phyloP scores from a whole-genome alignment of 2,329 filamentous ascomycete species.

The Fusarium austroafricanum region DNA sequence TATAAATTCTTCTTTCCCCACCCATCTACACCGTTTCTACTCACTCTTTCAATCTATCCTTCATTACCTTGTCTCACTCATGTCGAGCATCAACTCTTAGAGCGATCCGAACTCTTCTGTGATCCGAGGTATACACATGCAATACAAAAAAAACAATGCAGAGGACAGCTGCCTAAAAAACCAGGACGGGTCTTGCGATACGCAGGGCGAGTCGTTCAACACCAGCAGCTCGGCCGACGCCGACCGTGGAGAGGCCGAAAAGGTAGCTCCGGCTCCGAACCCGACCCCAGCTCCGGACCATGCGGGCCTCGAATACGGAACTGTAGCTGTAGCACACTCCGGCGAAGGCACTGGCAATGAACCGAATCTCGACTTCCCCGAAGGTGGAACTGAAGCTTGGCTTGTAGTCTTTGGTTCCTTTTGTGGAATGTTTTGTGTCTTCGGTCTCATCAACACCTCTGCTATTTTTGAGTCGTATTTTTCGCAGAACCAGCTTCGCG shows the following conservation, averaged over 20 bases:
- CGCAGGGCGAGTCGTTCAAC: slow-evolving; percentile 23
- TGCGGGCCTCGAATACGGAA: slow-evolving; percentile 21
- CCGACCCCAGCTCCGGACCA: slow-evolving; percentile 10
- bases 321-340: slow-evolving; percentile 10
- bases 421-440: slow-evolving; percentile 70
- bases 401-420: slow-evolving; percentile 78
- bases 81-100: background rate
- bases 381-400: slow-evolving; percentile 76
- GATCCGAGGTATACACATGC: slow-evolving; percentile 25
- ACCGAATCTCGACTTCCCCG: slow-evolving; percentile 48
- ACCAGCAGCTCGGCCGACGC: background rate
- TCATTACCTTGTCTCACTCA: background rate
- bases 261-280: background rate
- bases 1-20: slow-evolving; percentile 17
- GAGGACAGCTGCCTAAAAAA: slow-evolving; percentile 49
- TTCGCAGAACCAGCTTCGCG: slow-evolving; percentile 74
- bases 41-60: background rate
- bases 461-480: slow-evolving; percentile 78
- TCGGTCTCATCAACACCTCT: slow-evolving; percentile 73
- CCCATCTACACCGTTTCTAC: background rate
- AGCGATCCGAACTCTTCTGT: slow-evolving; percentile 1
- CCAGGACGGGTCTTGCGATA: slow-evolving; percentile 25
- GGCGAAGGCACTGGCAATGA: background rate
- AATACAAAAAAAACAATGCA: slow-evolving; percentile 42
- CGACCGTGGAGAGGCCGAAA: slow-evolving; percentile 18